These are phyloP conservation scores for Panaeolus cyanescens DNA, from an alignment of 768 basidiomycete species.

Conservation along the genomic window DNA sequence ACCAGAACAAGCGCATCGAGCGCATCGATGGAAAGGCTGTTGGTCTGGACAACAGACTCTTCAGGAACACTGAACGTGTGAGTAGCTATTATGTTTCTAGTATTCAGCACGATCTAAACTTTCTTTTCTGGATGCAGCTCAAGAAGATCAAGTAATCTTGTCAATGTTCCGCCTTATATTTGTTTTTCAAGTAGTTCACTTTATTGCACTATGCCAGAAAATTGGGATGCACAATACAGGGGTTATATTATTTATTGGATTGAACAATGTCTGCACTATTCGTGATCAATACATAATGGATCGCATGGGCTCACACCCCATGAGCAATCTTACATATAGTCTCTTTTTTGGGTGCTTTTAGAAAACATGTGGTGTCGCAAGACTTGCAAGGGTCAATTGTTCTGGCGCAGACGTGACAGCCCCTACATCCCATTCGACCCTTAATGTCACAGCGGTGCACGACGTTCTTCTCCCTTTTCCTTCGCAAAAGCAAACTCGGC, in stretches of 20 bases:
- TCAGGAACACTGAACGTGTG: constrained; percentile 83
- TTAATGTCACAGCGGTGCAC: neutral
- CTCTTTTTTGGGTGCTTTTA: neutral
- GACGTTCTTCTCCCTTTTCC: neutral
- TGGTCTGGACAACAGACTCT: constrained; percentile 71
- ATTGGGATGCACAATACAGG: neutral
- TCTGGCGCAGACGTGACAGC: neutral
- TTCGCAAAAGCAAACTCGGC: neutral
- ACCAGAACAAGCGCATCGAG: constrained; percentile 81
- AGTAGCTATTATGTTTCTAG: constrained; percentile 19
- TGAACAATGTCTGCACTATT: constrained; percentile 10
- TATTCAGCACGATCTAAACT: constrained; percentile 10
- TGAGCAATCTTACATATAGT: neutral
- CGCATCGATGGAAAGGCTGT: constrained; percentile 79
- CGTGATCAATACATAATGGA: constrained; percentile 31
- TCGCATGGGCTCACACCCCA: neutral
- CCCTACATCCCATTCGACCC: neutral
- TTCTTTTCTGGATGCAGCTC: constrained; percentile 41
- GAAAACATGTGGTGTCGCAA: no score
- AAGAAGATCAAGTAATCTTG: constrained; percentile 55
- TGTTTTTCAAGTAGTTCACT: neutral
- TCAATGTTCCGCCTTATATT: neutral
- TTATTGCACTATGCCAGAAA: neutral
- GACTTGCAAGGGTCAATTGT: neutral
- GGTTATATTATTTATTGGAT: neutral